These are phyloP conservation scores for Ceratocystis papillata DNA, from an alignment of 2,329 filamentous ascomycete genomes.

Conservation along the genomic window DNA sequence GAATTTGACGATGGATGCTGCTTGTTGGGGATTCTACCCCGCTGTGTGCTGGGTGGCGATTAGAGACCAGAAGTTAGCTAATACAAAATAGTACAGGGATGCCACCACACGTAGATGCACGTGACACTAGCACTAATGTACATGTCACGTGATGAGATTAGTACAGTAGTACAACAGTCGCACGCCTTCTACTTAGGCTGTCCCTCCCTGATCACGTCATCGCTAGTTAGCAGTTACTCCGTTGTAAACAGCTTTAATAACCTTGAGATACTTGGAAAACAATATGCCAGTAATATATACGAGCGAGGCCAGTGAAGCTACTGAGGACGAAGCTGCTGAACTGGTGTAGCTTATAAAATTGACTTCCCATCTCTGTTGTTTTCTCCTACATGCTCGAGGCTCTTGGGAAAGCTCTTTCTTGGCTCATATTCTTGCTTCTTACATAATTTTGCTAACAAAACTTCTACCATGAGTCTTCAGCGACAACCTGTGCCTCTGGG, in stretches of 20 bases:
- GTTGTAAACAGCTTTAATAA: too few species aligned
- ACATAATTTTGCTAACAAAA: constrained; percentile 14
- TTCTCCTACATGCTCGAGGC: not conserved
- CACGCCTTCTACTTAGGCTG: not conserved
- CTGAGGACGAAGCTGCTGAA: not conserved
- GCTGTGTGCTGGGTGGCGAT: too few species aligned
- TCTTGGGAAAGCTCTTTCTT: not conserved
- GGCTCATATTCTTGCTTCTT: not conserved
- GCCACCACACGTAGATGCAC: too few species aligned
- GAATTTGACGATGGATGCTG: too few species aligned
- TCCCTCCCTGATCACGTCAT: not conserved
- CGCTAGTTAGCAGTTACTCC: not conserved
- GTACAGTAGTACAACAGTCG: not conserved
- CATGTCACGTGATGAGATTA: not conserved
- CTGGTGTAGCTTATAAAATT: not conserved
- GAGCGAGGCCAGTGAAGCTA: too few species aligned
- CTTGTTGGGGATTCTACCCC: too few species aligned
- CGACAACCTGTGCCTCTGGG: constrained; percentile 14
- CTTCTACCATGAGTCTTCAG: constrained; percentile 13
- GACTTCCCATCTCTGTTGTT: not conserved
- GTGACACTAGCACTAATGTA: not conserved
- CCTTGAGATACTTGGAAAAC: too few species aligned
- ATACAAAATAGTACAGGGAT: too few species aligned
- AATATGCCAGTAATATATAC: too few species aligned
- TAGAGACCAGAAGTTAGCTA: too few species aligned